Evolutionary conservation across 177 flowering plant genomes (phyloP).

Genomic region (Vitis hybrid): DNA sequence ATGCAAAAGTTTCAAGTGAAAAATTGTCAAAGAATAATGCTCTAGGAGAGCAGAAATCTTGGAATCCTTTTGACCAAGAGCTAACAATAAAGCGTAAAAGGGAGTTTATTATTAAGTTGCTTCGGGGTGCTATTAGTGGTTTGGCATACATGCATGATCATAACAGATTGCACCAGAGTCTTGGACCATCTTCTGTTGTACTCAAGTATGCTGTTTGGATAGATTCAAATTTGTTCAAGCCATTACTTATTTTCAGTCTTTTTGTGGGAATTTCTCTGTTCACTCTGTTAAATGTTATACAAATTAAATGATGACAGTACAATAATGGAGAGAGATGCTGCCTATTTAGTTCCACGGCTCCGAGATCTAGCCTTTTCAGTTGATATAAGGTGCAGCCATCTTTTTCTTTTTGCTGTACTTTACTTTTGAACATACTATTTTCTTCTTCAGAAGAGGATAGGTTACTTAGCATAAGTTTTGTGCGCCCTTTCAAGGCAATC

Average conservation of each 20-base stretch:
- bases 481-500: background rate
- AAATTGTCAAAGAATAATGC: slow-evolving; percentile 36
- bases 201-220: slow-evolving; percentile 64
- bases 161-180: slow-evolving; percentile 92
- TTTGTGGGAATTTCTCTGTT: slow-evolving; percentile 4
- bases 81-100: slow-evolving; percentile 55
- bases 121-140: slow-evolving; percentile 71
- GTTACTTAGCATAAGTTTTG: background rate
- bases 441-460: background rate
- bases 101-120: slow-evolving; percentile 59
- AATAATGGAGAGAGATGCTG: slow-evolving; percentile 67
- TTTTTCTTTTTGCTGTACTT: background rate
- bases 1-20: slow-evolving; percentile 72
- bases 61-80: slow-evolving; percentile 70
- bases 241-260: background rate
- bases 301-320: slow-evolving; percentile 54
- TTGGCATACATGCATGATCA: slow-evolving; percentile 84
- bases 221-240: slow-evolving; percentile 5
- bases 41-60: slow-evolving; percentile 37
- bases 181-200: slow-evolving; percentile 92
- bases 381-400: slow-evolving; percentile 64
- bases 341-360: slow-evolving; percentile 72
- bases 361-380: slow-evolving; percentile 96
- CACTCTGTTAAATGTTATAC: background rate
- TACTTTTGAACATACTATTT: background rate